A percentile compares a stretch with the other conserved stretches of the same genome.
These are phyloP conservation scores for Solanum piurae DNA, from an alignment of 257 asterid species.

Conservation along the genomic window DNA sequence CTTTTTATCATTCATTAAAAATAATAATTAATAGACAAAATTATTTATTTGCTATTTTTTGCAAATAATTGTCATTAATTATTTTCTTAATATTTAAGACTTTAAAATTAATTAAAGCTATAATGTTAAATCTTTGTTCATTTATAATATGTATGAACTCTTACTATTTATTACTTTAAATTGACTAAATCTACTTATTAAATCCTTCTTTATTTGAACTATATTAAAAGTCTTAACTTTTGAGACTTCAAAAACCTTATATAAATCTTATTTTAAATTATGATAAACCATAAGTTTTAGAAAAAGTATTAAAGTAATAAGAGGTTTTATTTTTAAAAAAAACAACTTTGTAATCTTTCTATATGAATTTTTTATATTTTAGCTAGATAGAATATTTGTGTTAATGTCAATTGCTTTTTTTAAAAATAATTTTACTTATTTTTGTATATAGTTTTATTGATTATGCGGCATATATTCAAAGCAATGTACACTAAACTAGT, in stretches of 20 bases:
- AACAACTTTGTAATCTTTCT: background rate
- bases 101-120: background rate
- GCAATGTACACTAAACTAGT: too few relatives aligned
- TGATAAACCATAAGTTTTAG: too few relatives aligned
- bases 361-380: too few relatives aligned
- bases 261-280: too few relatives aligned
- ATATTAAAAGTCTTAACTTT: background rate
- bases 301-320: too few relatives aligned
- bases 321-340: background rate
- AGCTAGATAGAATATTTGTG: background rate
- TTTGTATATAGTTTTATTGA: too few relatives aligned
- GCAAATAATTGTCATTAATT: too few relatives aligned
- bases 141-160: background rate
- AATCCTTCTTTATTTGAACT: background rate
- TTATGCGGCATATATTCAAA: background rate
- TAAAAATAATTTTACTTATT: too few relatives aligned
- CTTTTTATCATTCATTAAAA: background rate
- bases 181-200: background rate
- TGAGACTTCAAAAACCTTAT: too few relatives aligned
- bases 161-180: background rate
- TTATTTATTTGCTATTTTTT: too few relatives aligned
- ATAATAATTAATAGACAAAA: too few relatives aligned
- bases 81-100: background rate
- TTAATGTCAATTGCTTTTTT: background rate
- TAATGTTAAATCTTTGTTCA: background rate